Base-by-base conservation (phyloP, 805 yeast genomes). In the Kluyveromyces nonfermentans region DNA sequence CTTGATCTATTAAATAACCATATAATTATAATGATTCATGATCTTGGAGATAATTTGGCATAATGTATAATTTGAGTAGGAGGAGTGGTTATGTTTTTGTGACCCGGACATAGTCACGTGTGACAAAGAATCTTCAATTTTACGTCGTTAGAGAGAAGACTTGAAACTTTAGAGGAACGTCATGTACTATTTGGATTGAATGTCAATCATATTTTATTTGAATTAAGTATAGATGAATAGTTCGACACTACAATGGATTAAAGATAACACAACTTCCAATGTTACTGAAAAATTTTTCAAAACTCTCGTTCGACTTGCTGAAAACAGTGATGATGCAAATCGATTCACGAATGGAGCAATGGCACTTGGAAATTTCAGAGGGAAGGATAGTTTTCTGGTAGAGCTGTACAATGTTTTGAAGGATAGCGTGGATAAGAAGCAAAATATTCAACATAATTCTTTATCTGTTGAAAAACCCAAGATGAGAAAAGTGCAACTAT, bases 301-400 rank as follows among this genome's bases (percentile, higher is more conserved):
- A 20, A 52, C 54, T 1, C 21, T 61, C 30, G 43, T 36, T 33
- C 54, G 41, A 37, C 21, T 61, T 16, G 54, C 55, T 9, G 33
- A 17, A 21, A 51, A 45, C 5, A 47, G 53, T 41, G 32, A 35
- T 10, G 49, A 53, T 42, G 30, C 35, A 7, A 22, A 33, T 10
- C 48, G 47, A 19, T 61, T 60, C 40, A 35, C 50, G 4, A 49
- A 37, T 6, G 50, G 57, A 9, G 55, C 62, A 35, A 46, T 41
- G 35, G 61, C 58, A 1, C 31, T 61, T 35, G 61, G 60, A 2
- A 57, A 54, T 19, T 57, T 61, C 39, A 37, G 51, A 16, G 57
- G 50, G 2, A 36, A 51, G 6, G 53, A 52, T 3, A 35, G 30
- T 8, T 45, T 46, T 25, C 37, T 48, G 21, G n/a, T 17, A 8